Evolutionary conservation across 352 stramenopile genomes (phyloP).

Genomic region (Phytophthora fragariaefolia): DNA sequence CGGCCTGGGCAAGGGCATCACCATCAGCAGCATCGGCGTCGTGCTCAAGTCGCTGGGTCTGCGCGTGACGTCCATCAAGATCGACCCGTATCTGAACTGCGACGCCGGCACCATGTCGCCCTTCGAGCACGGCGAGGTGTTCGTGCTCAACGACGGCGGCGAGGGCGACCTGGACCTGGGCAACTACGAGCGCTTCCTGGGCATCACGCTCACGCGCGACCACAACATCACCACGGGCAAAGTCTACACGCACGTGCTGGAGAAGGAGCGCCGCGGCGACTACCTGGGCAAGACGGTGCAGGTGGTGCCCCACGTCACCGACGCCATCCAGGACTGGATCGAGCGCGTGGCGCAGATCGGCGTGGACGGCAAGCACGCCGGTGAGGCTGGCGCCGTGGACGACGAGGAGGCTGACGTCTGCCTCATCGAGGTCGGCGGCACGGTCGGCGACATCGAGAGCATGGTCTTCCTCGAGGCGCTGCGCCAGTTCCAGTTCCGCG

Average conservation of each 20-base stretch:
- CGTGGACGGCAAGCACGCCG: constrained; percentile 85
- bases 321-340: constrained; percentile 97
- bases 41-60: constrained; percentile 97
- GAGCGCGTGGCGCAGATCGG: constrained; percentile 96
- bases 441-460: constrained; percentile 99
- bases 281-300: constrained; percentile 99
- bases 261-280: constrained; percentile 95
- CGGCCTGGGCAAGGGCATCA: constrained; percentile 99
- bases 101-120: constrained; percentile 98
- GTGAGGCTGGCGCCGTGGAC: constrained; percentile 26
- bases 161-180: constrained; percentile 98
- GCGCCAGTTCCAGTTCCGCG: constrained; percentile 98
- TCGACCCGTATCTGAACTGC: constrained; percentile 99
- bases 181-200: constrained; percentile 99
- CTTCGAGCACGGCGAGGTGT: constrained; percentile 97
- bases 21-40: constrained; percentile 97
- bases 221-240: constrained; percentile 99
- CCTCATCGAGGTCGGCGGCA: constrained; percentile 99
- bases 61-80: constrained; percentile 98
- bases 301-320: constrained; percentile 97
- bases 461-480: constrained; percentile 99
- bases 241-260: constrained; percentile 96
- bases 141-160: constrained; percentile 98
- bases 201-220: constrained; percentile 95
- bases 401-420: constrained; percentile 94